phyloP scores from a whole-genome alignment of 768 basidiomycete species.

The Termitomyces sp. region DNA sequence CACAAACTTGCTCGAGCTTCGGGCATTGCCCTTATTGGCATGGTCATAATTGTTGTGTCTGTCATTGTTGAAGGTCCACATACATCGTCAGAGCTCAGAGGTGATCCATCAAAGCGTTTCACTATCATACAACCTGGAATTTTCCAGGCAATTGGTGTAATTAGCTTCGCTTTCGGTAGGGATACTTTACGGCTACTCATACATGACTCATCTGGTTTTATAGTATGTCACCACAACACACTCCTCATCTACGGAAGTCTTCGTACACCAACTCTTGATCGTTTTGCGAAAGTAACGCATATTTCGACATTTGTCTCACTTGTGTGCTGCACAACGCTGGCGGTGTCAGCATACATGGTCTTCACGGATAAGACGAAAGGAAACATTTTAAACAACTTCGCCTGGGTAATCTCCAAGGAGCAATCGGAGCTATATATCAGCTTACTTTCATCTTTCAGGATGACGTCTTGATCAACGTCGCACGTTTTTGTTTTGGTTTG shows the following conservation, averaged over 20 bases:
- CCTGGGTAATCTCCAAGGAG: too few species aligned
- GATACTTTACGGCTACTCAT: background rate
- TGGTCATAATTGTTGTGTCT: constrained; percentile 87
- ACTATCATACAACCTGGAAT: constrained; percentile 75
- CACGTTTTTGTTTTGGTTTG: constrained; percentile 87
- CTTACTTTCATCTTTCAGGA: constrained; percentile 31
- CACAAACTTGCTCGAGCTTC: constrained; percentile 94
- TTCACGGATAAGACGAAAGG: constrained; percentile 91
- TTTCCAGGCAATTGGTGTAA: constrained; percentile 96
- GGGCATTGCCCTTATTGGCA: constrained; percentile 84
- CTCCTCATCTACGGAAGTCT: constrained; percentile 93
- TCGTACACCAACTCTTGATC: constrained; percentile 88
- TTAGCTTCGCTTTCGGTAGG: constrained; percentile 82
- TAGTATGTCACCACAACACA: constrained; percentile 96
- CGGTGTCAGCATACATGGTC: constrained; percentile 78
- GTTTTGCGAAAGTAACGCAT: constrained; percentile 90
- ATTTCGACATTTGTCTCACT: constrained; percentile 83
- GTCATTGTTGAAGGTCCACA: constrained; percentile 82
- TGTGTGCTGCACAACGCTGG: constrained; percentile 78
- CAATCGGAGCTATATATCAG: too few species aligned
- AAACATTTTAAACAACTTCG: constrained; percentile 97
- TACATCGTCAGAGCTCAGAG: constrained; percentile 67
- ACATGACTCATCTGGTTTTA: constrained; percentile 1
- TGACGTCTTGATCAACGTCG: constrained; percentile 91
- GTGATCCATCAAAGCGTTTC: constrained; percentile 68